Percentiles rank a stretch among this genome's conserved stretches.
These are phyloP conservation scores for Venustampulla echinocandica DNA, from an alignment of 495 filamentous ascomycete species.

Conservation along the genomic window DNA sequence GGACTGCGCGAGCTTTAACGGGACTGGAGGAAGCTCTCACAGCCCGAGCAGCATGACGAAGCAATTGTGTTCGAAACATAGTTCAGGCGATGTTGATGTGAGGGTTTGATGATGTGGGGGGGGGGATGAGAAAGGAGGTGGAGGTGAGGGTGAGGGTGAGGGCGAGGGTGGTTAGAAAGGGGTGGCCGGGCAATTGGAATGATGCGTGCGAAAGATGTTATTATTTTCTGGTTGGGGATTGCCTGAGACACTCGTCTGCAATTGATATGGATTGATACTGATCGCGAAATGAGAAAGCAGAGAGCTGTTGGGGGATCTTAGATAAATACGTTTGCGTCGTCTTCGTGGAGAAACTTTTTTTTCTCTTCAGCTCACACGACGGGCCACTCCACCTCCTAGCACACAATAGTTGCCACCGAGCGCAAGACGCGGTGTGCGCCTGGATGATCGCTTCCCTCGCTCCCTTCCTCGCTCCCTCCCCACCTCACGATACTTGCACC, in stretches of 20 bases:
- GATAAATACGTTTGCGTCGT: neutral
- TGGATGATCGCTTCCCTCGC: too few species aligned
- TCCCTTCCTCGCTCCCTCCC: too few species aligned
- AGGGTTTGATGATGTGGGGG: neutral
- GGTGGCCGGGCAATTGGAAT: too few species aligned
- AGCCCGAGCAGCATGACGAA: conserved; percentile 15
- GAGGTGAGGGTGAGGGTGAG: neutral
- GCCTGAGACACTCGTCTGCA: too few species aligned
- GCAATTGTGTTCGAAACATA: conserved; percentile 22
- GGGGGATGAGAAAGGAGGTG: neutral
- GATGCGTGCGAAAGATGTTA: too few species aligned
- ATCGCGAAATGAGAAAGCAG: neutral
- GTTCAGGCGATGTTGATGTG: conserved; percentile 1
- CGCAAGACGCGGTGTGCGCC: neutral
- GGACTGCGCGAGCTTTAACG: neutral
- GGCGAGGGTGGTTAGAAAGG: too few species aligned
- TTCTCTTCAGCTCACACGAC: conserved; percentile 2
- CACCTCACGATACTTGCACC: too few species aligned
- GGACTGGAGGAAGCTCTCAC: conserved; percentile 3
- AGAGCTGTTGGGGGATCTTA: neutral
- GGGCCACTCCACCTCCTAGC: too few species aligned
- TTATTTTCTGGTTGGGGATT: too few species aligned
- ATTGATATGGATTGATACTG: neutral
- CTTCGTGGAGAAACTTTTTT: conserved; percentile 1
- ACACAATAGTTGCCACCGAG: neutral